Percentiles rank a stretch among this genome's conserved stretches.
phyloP scores from a whole-genome alignment of 257 asterid genomes.

The Scutellaria minor region DNA sequence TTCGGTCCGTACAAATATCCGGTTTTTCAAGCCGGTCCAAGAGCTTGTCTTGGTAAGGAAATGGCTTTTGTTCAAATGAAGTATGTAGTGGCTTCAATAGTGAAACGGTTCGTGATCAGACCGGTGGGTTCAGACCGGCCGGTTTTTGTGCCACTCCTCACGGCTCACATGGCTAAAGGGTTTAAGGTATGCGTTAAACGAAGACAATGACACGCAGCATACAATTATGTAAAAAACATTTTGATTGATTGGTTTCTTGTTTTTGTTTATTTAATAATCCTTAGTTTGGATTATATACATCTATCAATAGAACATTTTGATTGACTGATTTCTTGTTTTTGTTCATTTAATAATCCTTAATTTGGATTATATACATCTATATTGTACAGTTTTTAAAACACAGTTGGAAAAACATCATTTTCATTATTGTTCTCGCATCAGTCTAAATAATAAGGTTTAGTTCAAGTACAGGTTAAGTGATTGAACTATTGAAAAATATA shows the following conservation, averaged over 20 bases:
- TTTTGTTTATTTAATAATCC: too few relatives aligned
- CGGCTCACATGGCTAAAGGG: slow-evolving; percentile 84
- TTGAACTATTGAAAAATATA: too few relatives aligned
- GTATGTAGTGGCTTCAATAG: slow-evolving; percentile 56
- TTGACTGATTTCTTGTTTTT: not conserved
- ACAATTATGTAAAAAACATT: too few relatives aligned
- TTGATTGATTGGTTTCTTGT: too few relatives aligned
- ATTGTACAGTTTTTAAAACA: too few relatives aligned
- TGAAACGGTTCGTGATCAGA: slow-evolving; percentile 51
- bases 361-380: not conserved
- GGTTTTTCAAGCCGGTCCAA: slow-evolving; percentile 84
- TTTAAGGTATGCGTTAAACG: slow-evolving; percentile 51
- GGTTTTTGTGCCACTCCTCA: slow-evolving; percentile 67
- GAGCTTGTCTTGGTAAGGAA: slow-evolving; percentile 73
- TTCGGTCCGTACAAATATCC: slow-evolving; percentile 60
- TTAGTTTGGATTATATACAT: too few relatives aligned
- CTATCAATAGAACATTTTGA: not conserved
- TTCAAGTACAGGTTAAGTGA: too few relatives aligned
- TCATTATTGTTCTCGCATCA: not conserved
- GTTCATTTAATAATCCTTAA: not conserved
- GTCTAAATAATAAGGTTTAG: too few relatives aligned
- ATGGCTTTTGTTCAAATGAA: slow-evolving; percentile 79
- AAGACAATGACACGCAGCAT: slow-evolving; percentile 30
- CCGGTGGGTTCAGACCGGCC: slow-evolving; percentile 48
- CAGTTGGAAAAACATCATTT: not conserved